Conservation (phyloP, 192 early-diverging fungal genomes). For the Entomortierella beljakovae region DNA sequence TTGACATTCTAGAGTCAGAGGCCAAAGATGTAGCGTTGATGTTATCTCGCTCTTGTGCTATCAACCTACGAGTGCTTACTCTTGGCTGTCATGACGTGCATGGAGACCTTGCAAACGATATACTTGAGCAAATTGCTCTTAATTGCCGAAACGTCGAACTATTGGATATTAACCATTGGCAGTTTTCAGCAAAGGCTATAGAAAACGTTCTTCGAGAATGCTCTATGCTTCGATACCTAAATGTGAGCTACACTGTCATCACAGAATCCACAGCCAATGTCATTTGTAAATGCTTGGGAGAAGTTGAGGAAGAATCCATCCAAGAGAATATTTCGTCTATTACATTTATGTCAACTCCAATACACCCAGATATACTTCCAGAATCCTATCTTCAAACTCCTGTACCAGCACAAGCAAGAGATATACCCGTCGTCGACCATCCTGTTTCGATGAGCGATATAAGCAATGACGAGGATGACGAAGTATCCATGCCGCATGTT, state of each 20-base stretch:
- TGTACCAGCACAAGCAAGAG: not conserved
- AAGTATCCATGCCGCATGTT: not conserved
- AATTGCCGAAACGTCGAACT: constrained; percentile 47
- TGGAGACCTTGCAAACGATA: constrained; percentile 43
- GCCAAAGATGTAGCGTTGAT: constrained; percentile 41
- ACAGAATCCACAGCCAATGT: constrained; percentile 27
- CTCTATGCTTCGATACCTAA: constrained; percentile 44
- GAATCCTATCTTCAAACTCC: constrained; percentile 23
- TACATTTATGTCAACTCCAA: constrained; percentile 1
- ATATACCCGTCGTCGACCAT: not conserved
- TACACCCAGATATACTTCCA: not conserved
- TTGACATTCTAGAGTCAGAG: constrained; percentile 49
- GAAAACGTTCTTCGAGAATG: constrained; percentile 39
- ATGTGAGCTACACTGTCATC: constrained; percentile 44
- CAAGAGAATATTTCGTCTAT: not conserved
- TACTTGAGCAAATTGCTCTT: constrained; percentile 42
- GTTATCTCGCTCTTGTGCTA: constrained; percentile 26
- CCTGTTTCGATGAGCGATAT: not conserved
- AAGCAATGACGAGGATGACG: not conserved
- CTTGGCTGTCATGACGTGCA: constrained; percentile 50
- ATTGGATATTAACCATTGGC: constrained; percentile 53
- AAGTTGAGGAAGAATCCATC: constrained; percentile 7
- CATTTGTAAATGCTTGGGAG: constrained; percentile 38
- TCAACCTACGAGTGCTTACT: constrained; percentile 37
- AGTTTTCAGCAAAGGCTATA: constrained; percentile 42